Evolutionary conservation across 2,329 filamentous ascomycete species (phyloP).

Genomic region (Monilinia vaccinii-corymbosi): DNA sequence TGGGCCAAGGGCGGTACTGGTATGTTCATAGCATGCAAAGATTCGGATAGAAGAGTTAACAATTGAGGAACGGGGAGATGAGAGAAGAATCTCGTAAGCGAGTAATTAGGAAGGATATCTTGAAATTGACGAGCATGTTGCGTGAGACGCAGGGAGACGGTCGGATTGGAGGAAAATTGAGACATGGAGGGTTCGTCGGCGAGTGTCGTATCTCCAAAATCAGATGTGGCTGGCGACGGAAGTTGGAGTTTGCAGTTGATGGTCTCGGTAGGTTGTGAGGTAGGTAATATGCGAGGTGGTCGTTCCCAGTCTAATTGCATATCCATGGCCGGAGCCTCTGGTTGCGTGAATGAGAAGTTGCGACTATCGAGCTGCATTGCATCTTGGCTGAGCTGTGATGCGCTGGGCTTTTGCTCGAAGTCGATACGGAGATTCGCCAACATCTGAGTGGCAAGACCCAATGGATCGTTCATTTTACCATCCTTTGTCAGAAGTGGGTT

Average conservation of each 20-base stretch:
- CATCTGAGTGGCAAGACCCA: slow-evolving; percentile 89
- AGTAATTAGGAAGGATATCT: slow-evolving; percentile 82
- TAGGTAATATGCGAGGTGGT: slow-evolving; percentile 36
- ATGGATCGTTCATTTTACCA: slow-evolving; percentile 67
- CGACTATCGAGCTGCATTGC: slow-evolving; percentile 61
- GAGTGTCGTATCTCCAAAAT: slow-evolving; percentile 37
- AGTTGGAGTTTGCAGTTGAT: slow-evolving; percentile 41
- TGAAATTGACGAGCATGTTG: slow-evolving; percentile 82
- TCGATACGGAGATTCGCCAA: slow-evolving; percentile 85
- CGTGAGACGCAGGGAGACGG: slow-evolving; percentile 74
- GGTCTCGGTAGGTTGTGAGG: slow-evolving; percentile 37
- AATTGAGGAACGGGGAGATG: slow-evolving; percentile 66
- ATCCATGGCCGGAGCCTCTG: slow-evolving; percentile 66
- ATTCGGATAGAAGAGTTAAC: slow-evolving; percentile 69
- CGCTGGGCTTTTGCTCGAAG: slow-evolving; percentile 56
- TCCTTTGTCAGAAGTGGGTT: slow-evolving; percentile 69
- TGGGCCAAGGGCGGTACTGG: slow-evolving; percentile 45
- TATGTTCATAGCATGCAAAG: slow-evolving; percentile 77
- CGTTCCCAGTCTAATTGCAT: slow-evolving; percentile 82
- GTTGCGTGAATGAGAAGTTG: slow-evolving; percentile 72
- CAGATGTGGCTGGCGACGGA: background rate
- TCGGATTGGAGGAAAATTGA: slow-evolving; percentile 74
- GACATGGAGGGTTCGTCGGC: slow-evolving; percentile 78
- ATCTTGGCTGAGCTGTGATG: slow-evolving; percentile 36
- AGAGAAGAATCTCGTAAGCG: slow-evolving; percentile 88